Evolutionary conservation across 169 alveolate species (phyloP), one percentile per base, ranked within the genome.

Genomic region (Hepatocystis sp.): DNA sequence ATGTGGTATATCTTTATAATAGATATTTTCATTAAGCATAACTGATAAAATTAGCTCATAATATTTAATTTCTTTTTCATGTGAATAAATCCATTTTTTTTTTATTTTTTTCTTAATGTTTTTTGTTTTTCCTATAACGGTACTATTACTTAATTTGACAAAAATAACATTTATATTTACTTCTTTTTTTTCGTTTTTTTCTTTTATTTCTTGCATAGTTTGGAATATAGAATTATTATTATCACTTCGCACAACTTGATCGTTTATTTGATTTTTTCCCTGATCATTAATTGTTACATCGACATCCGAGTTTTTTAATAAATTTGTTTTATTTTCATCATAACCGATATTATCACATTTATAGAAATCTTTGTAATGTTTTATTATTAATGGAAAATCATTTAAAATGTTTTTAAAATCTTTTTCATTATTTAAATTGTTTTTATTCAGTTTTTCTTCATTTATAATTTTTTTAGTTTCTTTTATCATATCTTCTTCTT

Each of bases 31-130:
- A 46, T 90, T 86, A 17, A 92, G 21, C 56, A 92, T 88, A 42
- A 92, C 91, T 1, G 91, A 61, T 86, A 92, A 61, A 51, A 90
- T 84, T 36, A 90, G 84, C 61, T 92, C 95, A 52, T 92, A 86
- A 86, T 84, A 92, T 49, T 90, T 81, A 28, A 90, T 85, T 71
- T 92, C 94, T 92, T 92, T 92, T 39, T 90, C 95, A 39, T 92
- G 95, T 13, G 91, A 85, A 46, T 88, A 91, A 40, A 86, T 90
- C 88, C 88, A 76, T 21, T 71, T 85, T 30, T 86, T 71, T 34
- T 89, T 85, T 52, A 88, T 90, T 40, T 90, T 84, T 63, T 67
- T 52, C 23, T 85, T 78, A 17, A 92, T 92, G 49, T 88, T 85
- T 34, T 76, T 65, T 2, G 95, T 86, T 55, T 92, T 89, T 30